Evolutionary conservation across 768 basidiomycete genomes (phyloP).

Genomic region (Xerocomus spinulosus): DNA sequence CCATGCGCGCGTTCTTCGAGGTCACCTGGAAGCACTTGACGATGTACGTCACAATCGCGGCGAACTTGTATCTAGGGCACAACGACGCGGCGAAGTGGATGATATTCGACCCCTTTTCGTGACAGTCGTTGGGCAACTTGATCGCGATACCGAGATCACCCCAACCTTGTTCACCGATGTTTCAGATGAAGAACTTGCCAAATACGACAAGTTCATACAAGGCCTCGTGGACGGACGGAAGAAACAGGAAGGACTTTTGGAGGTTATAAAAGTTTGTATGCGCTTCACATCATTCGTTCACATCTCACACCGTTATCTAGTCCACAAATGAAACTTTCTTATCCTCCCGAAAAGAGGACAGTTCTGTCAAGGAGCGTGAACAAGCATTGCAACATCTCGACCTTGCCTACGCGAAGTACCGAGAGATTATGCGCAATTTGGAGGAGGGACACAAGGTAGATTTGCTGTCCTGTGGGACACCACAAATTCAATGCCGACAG

Average conservation of each 20-base stretch:
- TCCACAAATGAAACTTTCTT: conserved; percentile 69
- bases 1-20: conserved; percentile 67
- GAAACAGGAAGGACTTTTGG: conserved; percentile 63
- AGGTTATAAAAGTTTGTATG: conserved; percentile 60
- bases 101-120: conserved; percentile 70
- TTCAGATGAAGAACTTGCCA: conserved; percentile 70
- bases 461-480: neutral
- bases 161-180: conserved; percentile 87
- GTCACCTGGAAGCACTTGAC: conserved; percentile 75
- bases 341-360: conserved; percentile 72
- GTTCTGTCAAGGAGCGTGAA: conserved; percentile 74
- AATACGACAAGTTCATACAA: conserved; percentile 74
- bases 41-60: conserved; percentile 58
- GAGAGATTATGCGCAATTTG: conserved; percentile 78
- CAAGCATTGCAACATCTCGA: conserved; percentile 78
- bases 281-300: neutral
- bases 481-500: conserved; percentile 33
- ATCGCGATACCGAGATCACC: conserved; percentile 63
- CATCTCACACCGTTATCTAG: conserved; percentile 32
- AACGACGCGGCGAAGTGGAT: conserved; percentile 57
- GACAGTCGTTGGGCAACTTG: conserved; percentile 60
- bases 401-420: conserved; percentile 80
- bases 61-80: conserved; percentile 61
- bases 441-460: conserved; percentile 82
- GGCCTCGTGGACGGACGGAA: conserved; percentile 49